Conservation (phyloP, 2,329 filamentous ascomycete genomes). For the Calcarisporium arbuscula region DNA sequence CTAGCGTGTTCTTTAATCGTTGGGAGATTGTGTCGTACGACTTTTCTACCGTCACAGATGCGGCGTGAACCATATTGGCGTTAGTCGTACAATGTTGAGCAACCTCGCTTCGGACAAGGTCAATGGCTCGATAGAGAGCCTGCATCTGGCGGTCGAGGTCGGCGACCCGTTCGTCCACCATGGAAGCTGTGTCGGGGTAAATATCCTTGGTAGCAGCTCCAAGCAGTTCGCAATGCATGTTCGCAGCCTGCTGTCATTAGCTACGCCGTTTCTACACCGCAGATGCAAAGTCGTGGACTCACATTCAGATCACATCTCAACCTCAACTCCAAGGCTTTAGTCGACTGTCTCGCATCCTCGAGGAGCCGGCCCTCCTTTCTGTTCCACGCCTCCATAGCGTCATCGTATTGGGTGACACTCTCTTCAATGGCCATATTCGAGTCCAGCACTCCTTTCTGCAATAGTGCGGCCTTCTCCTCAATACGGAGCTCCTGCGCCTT, state of each 20-base stretch:
- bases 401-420: conserved; percentile 58
- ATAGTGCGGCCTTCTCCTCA: conserved; percentile 51
- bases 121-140: conserved; percentile 84
- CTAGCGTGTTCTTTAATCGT: conserved; percentile 63
- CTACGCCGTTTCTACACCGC: too few species aligned
- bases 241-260: too few species aligned
- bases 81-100: conserved; percentile 68
- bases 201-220: conserved; percentile 79
- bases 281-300: too few species aligned
- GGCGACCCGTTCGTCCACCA: conserved; percentile 81
- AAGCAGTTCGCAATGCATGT: conserved; percentile 75
- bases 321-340: conserved; percentile 72
- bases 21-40: conserved; percentile 66
- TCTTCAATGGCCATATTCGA: conserved; percentile 60
- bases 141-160: conserved; percentile 86
- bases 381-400: conserved; percentile 70
- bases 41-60: conserved; percentile 63
- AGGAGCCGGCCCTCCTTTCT: conserved; percentile 62
- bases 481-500: conserved; percentile 68
- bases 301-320: conserved; percentile 86
- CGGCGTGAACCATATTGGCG: conserved; percentile 53
- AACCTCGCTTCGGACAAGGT: conserved; percentile 75
- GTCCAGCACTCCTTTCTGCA: conserved; percentile 57
- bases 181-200: conserved; percentile 81
- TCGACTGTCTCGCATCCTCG: conserved; percentile 63